These are phyloP conservation scores for Calonectria hawksworthii DNA, from an alignment of 2,329 filamentous ascomycete species.

Conservation along the genomic window DNA sequence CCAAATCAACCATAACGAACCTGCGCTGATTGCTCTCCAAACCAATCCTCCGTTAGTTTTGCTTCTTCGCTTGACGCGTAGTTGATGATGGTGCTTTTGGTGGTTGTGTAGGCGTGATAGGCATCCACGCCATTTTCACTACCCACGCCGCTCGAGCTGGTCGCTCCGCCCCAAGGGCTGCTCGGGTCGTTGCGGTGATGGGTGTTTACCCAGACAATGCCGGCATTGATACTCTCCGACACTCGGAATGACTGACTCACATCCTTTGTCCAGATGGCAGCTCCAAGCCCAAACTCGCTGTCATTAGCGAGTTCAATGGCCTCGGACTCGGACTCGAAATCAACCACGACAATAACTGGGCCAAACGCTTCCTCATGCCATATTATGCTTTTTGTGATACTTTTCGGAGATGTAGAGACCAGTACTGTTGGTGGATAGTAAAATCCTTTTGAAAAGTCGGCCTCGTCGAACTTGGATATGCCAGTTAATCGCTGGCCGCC, in stretches of 20 bases:
- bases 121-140: conserved; percentile 81
- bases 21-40: conserved; percentile 67
- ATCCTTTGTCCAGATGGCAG: conserved; percentile 82
- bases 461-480: conserved; percentile 62
- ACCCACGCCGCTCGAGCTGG: conserved; percentile 74
- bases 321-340: conserved; percentile 81
- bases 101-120: conserved; percentile 69
- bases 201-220: conserved; percentile 70
- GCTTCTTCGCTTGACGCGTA: conserved; percentile 71
- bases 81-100: conserved; percentile 79
- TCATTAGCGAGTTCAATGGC: conserved; percentile 80
- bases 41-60: conserved; percentile 74
- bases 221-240: conserved; percentile 78
- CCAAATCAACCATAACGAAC: conserved; percentile 58
- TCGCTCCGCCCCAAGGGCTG: conserved; percentile 78
- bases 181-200: conserved; percentile 81
- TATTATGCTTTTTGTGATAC: conserved; percentile 77
- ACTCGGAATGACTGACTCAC: conserved; percentile 83
- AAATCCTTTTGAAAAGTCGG: conserved; percentile 71
- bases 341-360: conserved; percentile 81
- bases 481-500: conserved; percentile 65
- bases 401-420: conserved; percentile 62
- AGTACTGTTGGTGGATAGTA: conserved; percentile 88
- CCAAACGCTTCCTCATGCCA: conserved; percentile 88
- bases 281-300: conserved; percentile 82